Percentiles rank a stretch among this genome's conserved stretches.
Conservation (phyloP, 2,329 filamentous ascomycete genomes). For the Dendryphion nanum region DNA sequence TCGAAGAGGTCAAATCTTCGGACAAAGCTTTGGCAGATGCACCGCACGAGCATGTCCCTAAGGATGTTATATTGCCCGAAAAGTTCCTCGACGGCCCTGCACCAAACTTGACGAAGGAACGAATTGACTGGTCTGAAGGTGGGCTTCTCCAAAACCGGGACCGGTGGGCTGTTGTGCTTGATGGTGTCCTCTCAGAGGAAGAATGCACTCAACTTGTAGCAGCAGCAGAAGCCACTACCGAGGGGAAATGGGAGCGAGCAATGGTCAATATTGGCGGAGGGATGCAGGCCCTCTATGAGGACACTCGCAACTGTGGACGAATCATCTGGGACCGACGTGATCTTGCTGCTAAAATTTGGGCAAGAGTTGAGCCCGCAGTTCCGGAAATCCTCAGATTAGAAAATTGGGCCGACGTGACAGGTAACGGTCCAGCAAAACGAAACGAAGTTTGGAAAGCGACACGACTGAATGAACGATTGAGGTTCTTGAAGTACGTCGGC, state of each 20-base stretch:
- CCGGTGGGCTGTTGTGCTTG: constrained; percentile 61
- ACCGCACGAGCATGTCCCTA: too few relatives aligned
- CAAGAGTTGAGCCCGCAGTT: constrained; percentile 50
- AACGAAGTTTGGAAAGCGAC: constrained; percentile 44
- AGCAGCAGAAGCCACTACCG: constrained; percentile 28
- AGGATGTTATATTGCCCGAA: too few relatives aligned
- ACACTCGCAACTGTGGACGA: constrained; percentile 68
- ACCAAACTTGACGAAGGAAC: constrained; percentile 46
- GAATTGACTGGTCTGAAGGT: constrained; percentile 53
- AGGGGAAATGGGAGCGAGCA: constrained; percentile 62
- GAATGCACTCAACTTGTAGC: constrained; percentile 55
- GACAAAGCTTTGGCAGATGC: too few relatives aligned
- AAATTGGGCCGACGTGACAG: constrained; percentile 41
- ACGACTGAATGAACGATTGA: constrained; percentile 68
- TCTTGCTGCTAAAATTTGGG: constrained; percentile 63
- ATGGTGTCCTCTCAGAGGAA: constrained; percentile 59
- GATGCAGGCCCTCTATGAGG: constrained; percentile 55
- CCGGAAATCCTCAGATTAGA: constrained; percentile 49
- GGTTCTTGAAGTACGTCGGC: constrained; percentile 69
- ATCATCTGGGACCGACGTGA: constrained; percentile 71
- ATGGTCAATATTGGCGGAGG: constrained; percentile 66
- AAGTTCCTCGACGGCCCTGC: constrained; percentile 50
- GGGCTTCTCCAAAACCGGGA: constrained; percentile 54
- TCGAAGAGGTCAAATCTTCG: too few relatives aligned
- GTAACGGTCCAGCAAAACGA: constrained; percentile 43